Percentiles rank a stretch among this genome's conserved stretches.
phyloP scores from a whole-genome alignment of 768 basidiomycete species.

The Mycena rebaudengoi region DNA sequence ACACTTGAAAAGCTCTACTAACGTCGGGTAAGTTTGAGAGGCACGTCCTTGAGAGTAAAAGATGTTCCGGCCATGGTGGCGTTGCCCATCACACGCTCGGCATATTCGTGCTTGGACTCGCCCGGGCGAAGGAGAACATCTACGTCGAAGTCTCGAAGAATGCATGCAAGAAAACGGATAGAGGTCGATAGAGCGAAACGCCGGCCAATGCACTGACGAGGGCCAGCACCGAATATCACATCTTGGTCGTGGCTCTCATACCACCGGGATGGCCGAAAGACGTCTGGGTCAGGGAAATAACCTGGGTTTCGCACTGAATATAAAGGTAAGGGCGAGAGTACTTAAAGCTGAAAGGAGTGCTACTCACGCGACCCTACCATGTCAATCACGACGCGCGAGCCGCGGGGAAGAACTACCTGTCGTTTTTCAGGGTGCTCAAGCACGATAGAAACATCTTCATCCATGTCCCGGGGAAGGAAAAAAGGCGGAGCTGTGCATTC shows the following conservation, averaged over 20 bases:
- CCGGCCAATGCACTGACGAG: constrained; percentile 39
- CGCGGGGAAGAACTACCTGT: constrained; percentile 25
- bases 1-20: not conserved
- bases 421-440: constrained; percentile 15
- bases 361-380: constrained; percentile 36
- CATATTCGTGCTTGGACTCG: constrained; percentile 34
- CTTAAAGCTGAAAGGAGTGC: not conserved
- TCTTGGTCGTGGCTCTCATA: constrained; percentile 28
- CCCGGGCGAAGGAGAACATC: constrained; percentile 26
- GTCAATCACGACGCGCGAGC: constrained; percentile 31
- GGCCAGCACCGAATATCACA: constrained; percentile 36
- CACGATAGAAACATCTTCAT: constrained; percentile 19
- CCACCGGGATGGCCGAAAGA: constrained; percentile 40
- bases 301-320: constrained; percentile 32
- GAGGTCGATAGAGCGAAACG: constrained; percentile 39
- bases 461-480: constrained; percentile 19
- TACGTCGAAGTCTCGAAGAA: constrained; percentile 40
- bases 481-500: constrained; percentile 22
- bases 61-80: constrained; percentile 23
- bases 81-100: constrained; percentile 26
- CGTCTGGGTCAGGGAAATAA: constrained; percentile 34
- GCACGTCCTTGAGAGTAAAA: constrained; percentile 26
- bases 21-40: constrained; percentile 20
- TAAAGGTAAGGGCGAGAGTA: not conserved
- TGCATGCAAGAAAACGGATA: constrained; percentile 31